Base-by-base conservation (phyloP, 441 rosid species). In the Geranium incanum region DNA sequence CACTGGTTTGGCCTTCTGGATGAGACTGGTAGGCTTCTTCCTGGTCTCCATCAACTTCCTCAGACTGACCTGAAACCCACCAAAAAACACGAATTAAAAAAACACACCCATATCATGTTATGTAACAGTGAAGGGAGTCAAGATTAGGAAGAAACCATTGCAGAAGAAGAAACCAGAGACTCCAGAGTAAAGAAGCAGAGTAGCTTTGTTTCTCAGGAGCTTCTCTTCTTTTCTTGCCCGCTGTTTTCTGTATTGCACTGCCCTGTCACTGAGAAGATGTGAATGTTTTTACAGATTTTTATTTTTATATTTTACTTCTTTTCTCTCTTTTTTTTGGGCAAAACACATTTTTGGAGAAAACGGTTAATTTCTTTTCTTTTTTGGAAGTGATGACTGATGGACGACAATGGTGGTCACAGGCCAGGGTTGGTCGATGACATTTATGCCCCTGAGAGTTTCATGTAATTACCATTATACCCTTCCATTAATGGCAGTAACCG, bases 11-110 rank as follows among this genome's bases (percentile, higher is more conserved):
- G 62, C 62, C 62, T 55, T 55, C 62, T 55, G 62, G 62, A 5
- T 13, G 62, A 15, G 62, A 55, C 7, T 55, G 21, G 62, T 13
- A 55, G 62, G 18, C 62, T 16, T 55, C 62, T 5, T 55, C 5
- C 62, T 55, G 21, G 21, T 55, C 62, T 55, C 62, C 62, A 55
- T n/a, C 15, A 55, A 13, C 62, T 55, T 55, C 62, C 62, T 55
- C 62, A 55, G 19, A 15, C 62, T 55, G 15, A 55, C 62, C 62
- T 55, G 62, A 15, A 55, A 55, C 19, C 4, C 62, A 55, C 18
- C 62, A 50, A 13, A 7, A 50, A 50, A 8, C 12, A 2, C 16
- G 15, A 55, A 55, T 55, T 5, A 55, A 55, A 55, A 55, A 55
- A n/a, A 55, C n/a, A 55, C 15, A 55, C 62, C 62, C 62, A 55